Base-by-base conservation (phyloP, 495 filamentous ascomycete species). In the Penicillium canescens region DNA sequence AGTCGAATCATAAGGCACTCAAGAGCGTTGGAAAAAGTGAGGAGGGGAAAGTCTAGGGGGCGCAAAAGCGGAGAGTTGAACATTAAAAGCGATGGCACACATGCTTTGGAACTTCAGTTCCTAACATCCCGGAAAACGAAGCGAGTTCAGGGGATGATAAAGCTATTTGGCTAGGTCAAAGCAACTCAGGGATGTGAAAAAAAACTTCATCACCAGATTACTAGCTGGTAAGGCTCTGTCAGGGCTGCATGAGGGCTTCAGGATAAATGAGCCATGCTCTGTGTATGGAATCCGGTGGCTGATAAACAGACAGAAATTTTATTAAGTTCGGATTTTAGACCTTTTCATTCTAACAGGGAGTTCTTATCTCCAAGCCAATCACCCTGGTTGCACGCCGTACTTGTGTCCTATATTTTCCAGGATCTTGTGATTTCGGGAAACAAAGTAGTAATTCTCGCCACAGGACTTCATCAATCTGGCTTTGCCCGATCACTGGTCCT, bases 371-470 rank as follows among this genome's bases (percentile, higher is more conserved):
- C 14, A n/a, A 3, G 18, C 26, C 16, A 36, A 42, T 42, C 3
- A 31, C 14, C 12, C 3, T 2, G 18, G 18, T 18, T 18, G 18
- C 18, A 18, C 1, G 11, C 26, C 6, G 37, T 34, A 50, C 37
- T 50, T 42, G 24, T 31, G n/a, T 28, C 2, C 4, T 47, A 42
- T 42, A 42, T 42, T 34, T 10, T 18, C 26, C 23, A 7, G 5
- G 37, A 21, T 41, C 37, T 26, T 28, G 23, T 41, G 18, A 31
- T 49, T 2, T 7, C n/a, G 1, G n/a, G 21, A 21, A 3, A 16
- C 20, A 12, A 23, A 35, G 4, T 50, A 12, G 20, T 42, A 31
- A 51, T 51, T 24, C 4, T 42, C 48, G 48, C 48, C 26, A 51
- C 48, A 3, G 12, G 6, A 7, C 6, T 14, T 35, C 16, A 10